These are phyloP conservation scores for Akanthomyces lecanii DNA, from an alignment of 2,329 filamentous ascomycete species.

Conservation along the genomic window DNA sequence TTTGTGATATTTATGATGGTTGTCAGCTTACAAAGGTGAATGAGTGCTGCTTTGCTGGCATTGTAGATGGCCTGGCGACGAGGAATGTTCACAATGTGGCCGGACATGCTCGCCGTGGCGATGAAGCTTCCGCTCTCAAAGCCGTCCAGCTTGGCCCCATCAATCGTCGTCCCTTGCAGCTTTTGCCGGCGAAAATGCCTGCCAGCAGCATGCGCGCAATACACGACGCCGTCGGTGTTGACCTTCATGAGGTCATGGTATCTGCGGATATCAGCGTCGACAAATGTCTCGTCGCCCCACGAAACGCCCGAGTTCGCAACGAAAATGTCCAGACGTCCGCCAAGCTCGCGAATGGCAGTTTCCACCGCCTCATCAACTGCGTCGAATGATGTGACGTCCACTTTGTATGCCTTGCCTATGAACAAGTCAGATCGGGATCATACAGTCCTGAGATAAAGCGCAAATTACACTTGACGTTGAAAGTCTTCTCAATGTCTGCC, in stretches of 20 bases:
- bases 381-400: constrained; percentile 54
- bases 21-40: background rate
- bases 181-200: constrained; percentile 67
- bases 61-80: constrained; percentile 9
- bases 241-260: constrained; percentile 65
- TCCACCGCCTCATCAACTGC: constrained; percentile 48
- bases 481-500: constrained; percentile 59
- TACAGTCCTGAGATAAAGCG: background rate
- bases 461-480: constrained; percentile 61
- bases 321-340: constrained; percentile 71
- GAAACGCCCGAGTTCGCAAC: constrained; percentile 74
- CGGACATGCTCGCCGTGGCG: constrained; percentile 74
- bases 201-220: constrained; percentile 68
- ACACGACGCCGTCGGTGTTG: constrained; percentile 74
- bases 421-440: background rate
- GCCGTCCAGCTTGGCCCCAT: constrained; percentile 57
- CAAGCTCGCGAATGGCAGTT: constrained; percentile 60
- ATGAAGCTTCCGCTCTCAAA: constrained; percentile 68
- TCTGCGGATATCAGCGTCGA: constrained; percentile 60
- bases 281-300: constrained; percentile 65
- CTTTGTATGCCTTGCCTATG: constrained; percentile 58
- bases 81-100: constrained; percentile 49
- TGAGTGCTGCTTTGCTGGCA: background rate
- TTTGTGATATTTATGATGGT: no score
- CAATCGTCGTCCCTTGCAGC: constrained; percentile 57